Percentiles rank a stretch among this genome's conserved stretches.
Evolutionary conservation across 768 basidiomycete genomes (phyloP).

Genomic region (Boletus bicolor): DNA sequence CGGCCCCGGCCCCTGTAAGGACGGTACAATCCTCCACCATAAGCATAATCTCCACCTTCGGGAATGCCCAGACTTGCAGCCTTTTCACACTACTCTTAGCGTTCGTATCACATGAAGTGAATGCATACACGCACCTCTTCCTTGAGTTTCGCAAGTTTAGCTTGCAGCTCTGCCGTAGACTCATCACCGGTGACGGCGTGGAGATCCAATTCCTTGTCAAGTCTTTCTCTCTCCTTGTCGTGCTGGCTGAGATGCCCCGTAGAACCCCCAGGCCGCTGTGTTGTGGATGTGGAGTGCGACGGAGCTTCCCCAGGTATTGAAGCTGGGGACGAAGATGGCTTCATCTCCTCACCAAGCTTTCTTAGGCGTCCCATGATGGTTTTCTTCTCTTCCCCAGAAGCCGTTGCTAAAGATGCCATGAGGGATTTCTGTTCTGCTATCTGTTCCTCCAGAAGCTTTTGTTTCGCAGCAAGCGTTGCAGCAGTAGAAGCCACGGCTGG

Average conservation of each 20-base stretch:
- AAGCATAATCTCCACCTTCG: conserved; percentile 41
- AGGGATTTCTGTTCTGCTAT: conserved; percentile 87
- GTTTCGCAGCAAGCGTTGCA: conserved; percentile 63
- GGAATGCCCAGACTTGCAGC: conserved; percentile 73
- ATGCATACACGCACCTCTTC: conserved; percentile 57
- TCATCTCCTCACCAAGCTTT: conserved; percentile 80
- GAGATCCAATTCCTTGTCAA: conserved; percentile 85
- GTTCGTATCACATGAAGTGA: background rate
- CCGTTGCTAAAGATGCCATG: conserved; percentile 64
- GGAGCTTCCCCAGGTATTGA: conserved; percentile 29
- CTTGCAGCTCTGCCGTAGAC: conserved; percentile 68
- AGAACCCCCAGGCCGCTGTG: conserved; percentile 23
- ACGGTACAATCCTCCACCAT: conserved; percentile 44
- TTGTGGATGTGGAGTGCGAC: conserved; percentile 25
- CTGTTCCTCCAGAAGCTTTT: conserved; percentile 73
- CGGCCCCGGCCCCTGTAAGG: conserved; percentile 68
- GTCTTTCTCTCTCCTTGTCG: conserved; percentile 57
- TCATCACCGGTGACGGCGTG: conserved; percentile 42
- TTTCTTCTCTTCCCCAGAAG: conserved; percentile 72
- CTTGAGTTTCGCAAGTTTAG: conserved; percentile 71
- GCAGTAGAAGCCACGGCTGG: conserved; percentile 32
- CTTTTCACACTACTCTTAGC: conserved; percentile 34
- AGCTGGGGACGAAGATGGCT: conserved; percentile 32
- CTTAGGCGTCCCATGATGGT: conserved; percentile 71
- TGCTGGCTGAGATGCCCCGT: conserved; percentile 40